Evolutionary conservation across 2,329 filamentous ascomycete species (phyloP), one percentile per base, ranked within the genome.

Genomic region (Pseudogymnoascus sp.): DNA sequence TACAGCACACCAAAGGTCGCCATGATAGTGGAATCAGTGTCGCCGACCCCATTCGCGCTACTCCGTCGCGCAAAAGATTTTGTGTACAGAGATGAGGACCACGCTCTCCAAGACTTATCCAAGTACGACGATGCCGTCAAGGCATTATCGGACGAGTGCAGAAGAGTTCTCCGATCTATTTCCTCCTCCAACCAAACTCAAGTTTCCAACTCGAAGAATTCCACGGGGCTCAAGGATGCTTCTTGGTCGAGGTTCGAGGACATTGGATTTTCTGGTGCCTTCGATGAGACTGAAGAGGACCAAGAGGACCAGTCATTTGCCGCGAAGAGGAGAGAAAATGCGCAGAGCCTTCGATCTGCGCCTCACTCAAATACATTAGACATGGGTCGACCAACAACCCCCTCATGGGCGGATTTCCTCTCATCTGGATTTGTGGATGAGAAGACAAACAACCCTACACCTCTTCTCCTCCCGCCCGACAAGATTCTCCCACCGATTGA

Each of bases 201-300:
- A 62, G 84, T 87, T 13, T 89, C 87, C 4, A 87, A 81, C 71
- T 80, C 84, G 14, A 87, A 90, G 72, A 84, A 86, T 64, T 90
- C 87, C 1, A 91, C 87, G 4, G 86, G 88, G 65, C 77, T 91
- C 63, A 84, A 85, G 37, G 93, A 97, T 74, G 90, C 93, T 19
- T 96, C 93, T 0, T 99, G 95, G 95, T 97, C 95, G 14, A 86
- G 92, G 61, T 99, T 99, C 67, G 91, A 97, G 74, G 95, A 97
- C 72, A 86, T 97, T 69, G 95, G 95, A 0, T 99, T 97, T 72
- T 86, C 89, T 3, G 90, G 84, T 65, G 77, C 88, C 0, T 78
- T 93, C 21, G 88, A 92, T 50, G 89, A 91, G 59, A 82, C 87
- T 0, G 83, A 89, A 1, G 80, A 87, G 1, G 86, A 89, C 1